phyloP scores from a whole-genome alignment of 2,329 filamentous ascomycete species.

The Paecilomyces fulvus region DNA sequence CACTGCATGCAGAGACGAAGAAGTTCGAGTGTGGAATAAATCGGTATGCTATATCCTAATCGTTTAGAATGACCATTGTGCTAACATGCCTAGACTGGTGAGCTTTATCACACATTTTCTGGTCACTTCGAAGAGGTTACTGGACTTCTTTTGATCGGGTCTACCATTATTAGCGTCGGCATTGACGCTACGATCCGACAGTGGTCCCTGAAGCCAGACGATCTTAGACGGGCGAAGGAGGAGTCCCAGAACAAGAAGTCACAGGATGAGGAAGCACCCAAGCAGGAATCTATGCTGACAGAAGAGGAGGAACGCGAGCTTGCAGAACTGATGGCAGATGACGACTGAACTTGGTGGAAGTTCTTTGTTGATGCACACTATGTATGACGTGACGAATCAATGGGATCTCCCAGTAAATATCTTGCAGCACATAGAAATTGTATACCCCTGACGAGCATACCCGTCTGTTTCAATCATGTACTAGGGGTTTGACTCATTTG shows the following conservation, averaged over 20 bases:
- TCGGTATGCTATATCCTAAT: conserved; percentile 27
- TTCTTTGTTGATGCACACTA: not conserved
- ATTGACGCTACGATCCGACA: conserved; percentile 83
- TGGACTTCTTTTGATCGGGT: conserved; percentile 57
- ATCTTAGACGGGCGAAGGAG: conserved; percentile 50
- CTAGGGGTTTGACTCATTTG: too few relatives aligned
- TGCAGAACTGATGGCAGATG: conserved; percentile 78
- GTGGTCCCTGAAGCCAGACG: conserved; percentile 63
- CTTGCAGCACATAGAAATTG: not conserved
- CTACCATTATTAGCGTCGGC: conserved; percentile 64
- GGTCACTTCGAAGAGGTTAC: conserved; percentile 95
- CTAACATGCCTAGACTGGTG: conserved; percentile 46
- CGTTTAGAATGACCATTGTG: not conserved
- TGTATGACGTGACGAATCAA: not conserved
- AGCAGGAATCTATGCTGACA: conserved; percentile 54
- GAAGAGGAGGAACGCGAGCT: conserved; percentile 89
- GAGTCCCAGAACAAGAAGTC: conserved; percentile 37
- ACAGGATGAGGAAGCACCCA: conserved; percentile 38
- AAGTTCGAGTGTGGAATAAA: conserved; percentile 81
- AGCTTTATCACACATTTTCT: conserved; percentile 62
- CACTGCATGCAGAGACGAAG: conserved; percentile 84
- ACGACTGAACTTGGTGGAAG: conserved; percentile 15
- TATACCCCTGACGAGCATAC: not conserved
- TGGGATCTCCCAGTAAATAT: not conserved
- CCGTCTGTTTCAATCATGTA: not conserved